Evolutionary conservation across 2,329 filamentous ascomycete species (phyloP).

Genomic region (Zasmidium cellare): DNA sequence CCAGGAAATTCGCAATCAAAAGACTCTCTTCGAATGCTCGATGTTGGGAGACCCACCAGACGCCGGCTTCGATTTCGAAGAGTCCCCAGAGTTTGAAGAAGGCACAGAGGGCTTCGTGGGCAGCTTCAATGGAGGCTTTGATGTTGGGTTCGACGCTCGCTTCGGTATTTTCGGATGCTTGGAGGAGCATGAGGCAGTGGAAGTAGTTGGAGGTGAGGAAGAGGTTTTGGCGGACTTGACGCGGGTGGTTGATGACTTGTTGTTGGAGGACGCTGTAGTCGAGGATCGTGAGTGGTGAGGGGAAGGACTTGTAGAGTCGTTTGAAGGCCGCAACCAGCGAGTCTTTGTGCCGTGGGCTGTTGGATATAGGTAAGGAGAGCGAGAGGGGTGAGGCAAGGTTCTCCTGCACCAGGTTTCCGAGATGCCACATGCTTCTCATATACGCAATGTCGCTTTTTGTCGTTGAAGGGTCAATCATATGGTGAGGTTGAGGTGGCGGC

Average conservation of each 20-base stretch:
- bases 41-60: conserved; percentile 86
- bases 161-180: conserved; percentile 67
- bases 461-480: conserved; percentile 32
- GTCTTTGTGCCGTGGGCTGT: conserved; percentile 67
- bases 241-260: conserved; percentile 60
- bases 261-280: conserved; percentile 60
- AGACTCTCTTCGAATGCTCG: conserved; percentile 71
- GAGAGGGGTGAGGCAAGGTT: conserved; percentile 74
- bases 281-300: conserved; percentile 68
- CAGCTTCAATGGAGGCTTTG: conserved; percentile 70
- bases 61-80: conserved; percentile 69
- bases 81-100: conserved; percentile 73
- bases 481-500: conserved; percentile 34
- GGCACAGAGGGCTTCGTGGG: conserved; percentile 70
- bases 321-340: conserved; percentile 70
- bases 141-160: conserved; percentile 57
- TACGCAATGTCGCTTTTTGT: conserved; percentile 50
- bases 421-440: conserved; percentile 73
- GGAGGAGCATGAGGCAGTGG: conserved; percentile 78
- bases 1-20: conserved; percentile 29
- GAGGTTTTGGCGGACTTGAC: conserved; percentile 71
- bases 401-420: conserved; percentile 76
- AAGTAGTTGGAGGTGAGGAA: conserved; percentile 82
- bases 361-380: conserved; percentile 70
- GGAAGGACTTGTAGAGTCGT: conserved; percentile 71